Conservation (phyloP, 2,329 filamentous ascomycete genomes). For the Myriosclerotinia curreyana region DNA sequence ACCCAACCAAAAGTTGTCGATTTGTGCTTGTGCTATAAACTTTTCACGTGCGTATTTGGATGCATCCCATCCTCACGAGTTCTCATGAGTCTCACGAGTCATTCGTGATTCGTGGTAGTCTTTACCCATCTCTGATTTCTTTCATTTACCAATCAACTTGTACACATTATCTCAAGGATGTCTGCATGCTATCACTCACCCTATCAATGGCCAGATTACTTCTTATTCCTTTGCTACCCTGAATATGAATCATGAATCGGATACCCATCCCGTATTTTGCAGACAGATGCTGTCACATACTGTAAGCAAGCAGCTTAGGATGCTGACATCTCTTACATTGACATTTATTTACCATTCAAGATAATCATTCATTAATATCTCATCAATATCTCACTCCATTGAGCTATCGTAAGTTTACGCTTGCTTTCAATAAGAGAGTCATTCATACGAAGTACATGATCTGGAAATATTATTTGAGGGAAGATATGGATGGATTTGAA, state of each 20-base stretch:
- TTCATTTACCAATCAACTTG: not conserved
- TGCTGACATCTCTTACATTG: not conserved
- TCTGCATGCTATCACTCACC: not conserved
- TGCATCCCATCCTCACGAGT: too few relatives aligned
- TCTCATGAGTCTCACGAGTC: slow-evolving; percentile 1
- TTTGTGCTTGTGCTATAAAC: too few relatives aligned
- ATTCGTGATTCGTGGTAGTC: not conserved
- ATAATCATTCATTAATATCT: too few relatives aligned
- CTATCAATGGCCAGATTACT: not conserved
- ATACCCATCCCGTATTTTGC: not conserved
- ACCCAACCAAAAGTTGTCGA: too few relatives aligned
- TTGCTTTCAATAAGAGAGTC: not conserved
- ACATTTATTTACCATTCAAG: not conserved
- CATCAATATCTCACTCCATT: not conserved
- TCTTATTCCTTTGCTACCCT: not conserved
- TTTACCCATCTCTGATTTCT: not conserved
- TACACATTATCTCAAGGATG: not conserved
- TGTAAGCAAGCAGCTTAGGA: too few relatives aligned
- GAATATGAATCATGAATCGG: not conserved
- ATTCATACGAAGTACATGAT: too few relatives aligned
- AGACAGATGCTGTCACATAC: too few relatives aligned
- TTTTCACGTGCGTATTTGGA: not conserved
- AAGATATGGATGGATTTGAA: not conserved
- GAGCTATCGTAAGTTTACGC: not conserved
- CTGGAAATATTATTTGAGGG: not conserved